phyloP scores from a whole-genome alignment of 2,329 filamentous ascomycete genomes.

The Pleurostoma richardsiae region DNA sequence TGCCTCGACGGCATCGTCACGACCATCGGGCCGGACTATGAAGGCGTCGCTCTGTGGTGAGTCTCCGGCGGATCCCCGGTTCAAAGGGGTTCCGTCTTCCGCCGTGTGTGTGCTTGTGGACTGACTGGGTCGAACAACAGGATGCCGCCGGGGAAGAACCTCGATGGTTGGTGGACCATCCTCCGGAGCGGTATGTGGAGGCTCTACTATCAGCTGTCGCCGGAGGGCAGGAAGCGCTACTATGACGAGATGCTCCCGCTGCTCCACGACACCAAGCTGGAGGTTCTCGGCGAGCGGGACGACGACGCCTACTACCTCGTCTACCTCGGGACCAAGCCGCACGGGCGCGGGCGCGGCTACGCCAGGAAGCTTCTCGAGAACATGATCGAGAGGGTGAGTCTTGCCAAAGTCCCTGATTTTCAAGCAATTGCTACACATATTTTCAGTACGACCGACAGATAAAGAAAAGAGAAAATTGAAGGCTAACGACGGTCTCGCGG shows the following conservation, averaged over 20 bases:
- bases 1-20: constrained; percentile 70
- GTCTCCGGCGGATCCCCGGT: constrained; percentile 18
- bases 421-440: no score
- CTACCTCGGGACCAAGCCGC: constrained; percentile 73
- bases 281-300: constrained; percentile 63
- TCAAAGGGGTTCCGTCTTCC: neutral
- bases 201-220: constrained; percentile 67
- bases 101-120: neutral
- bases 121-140: constrained; percentile 30
- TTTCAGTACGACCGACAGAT: no score
- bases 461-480: neutral
- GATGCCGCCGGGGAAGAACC: constrained; percentile 70
- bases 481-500: neutral
- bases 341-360: constrained; percentile 67
- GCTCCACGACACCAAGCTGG: constrained; percentile 66
- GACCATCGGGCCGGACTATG: constrained; percentile 69
- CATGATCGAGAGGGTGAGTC: constrained; percentile 56
- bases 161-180: constrained; percentile 68
- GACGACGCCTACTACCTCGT: constrained; percentile 74
- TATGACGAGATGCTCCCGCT: constrained; percentile 73
- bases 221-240: constrained; percentile 69
- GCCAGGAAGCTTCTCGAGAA: constrained; percentile 66
- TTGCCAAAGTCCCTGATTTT: neutral
- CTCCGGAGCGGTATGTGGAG: constrained; percentile 75
- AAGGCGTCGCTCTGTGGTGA: constrained; percentile 75